Evolutionary conservation across 106 monocot genomes (phyloP), one percentile per base, ranked within the genome.

Genomic region (Dactylorhiza incarnata): DNA sequence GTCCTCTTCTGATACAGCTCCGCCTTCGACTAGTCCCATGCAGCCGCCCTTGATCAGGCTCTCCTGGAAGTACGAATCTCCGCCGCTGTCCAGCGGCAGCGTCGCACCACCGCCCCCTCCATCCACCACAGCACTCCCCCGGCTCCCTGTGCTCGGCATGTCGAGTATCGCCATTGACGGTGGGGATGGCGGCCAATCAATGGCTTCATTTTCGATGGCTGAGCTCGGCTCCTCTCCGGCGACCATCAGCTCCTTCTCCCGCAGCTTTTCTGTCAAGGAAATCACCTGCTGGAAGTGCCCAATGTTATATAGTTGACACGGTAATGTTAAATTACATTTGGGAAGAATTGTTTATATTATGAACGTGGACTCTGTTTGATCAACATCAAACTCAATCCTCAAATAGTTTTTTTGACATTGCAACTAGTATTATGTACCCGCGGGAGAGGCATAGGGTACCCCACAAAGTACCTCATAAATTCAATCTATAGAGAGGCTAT

Each of bases 51-150:
- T 46, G 43, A 62, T 72, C 73, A 80, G 79, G 72, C 77, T 80
- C 48, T 86, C 88, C 0, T 80, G 86, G 78, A 82, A 85, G 83
- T 82, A 80, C 50, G 91, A 87, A 17, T 85, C 81, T 6, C 75
- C 76, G 59, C 89, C 76, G 80, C 89, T 86, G 69, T 83, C 83
- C 50, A 86, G 86, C 5, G 48, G 81, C 50, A 86, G 86, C 5
- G 48, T 62, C 73, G 61, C 75, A 19, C 15, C 79, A 12, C 48
- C 71, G 20, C 67, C 71, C 19, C 81, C 82, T 0, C 48, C 71
- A 51, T 71, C 81, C 29, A 76, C 72, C 17, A 82, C 77, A 0
- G 75, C 68, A 14, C 75, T 82, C 58, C 78, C 76, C 4, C 77
- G 76, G 58, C 82, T 82, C 48, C 76, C 87, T 0, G 84, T 68